Conservation (phyloP, 1,284 basidiomycete genomes). For the Porodaedalea pini region DNA sequence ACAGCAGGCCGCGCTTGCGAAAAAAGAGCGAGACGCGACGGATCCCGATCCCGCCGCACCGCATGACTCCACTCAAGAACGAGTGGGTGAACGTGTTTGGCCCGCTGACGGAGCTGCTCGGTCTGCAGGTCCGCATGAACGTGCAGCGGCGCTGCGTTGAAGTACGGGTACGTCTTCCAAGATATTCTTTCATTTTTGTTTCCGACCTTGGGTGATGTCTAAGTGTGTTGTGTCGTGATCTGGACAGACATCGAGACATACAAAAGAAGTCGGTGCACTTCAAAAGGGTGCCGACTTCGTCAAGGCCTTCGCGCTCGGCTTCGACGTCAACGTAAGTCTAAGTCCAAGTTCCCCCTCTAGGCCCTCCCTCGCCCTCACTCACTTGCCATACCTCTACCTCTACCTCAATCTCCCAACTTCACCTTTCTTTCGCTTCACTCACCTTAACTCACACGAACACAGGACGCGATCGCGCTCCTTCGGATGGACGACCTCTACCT, state of each 20-base stretch:
- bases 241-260: constrained; percentile 86
- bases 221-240: background rate
- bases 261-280: constrained; percentile 85
- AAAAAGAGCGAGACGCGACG: constrained; percentile 77
- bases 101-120: constrained; percentile 91
- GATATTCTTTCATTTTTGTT: constrained; percentile 1
- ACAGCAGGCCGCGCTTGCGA: constrained; percentile 43
- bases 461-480: constrained; percentile 95
- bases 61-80: constrained; percentile 95
- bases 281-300: constrained; percentile 99
- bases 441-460: no score
- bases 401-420: no score
- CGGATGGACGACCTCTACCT: constrained; percentile 96
- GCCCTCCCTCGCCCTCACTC: constrained; percentile 12
- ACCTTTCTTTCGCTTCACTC: no score
- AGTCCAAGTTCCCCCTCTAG: constrained; percentile 1
- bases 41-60: constrained; percentile 91
- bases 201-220: no score
- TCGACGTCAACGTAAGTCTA: constrained; percentile 79
- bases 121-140: constrained; percentile 96
- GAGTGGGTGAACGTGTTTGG: constrained; percentile 98
- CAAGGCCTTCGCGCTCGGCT: constrained; percentile 92
- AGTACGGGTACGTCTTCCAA: constrained; percentile 65
- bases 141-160: constrained; percentile 86
- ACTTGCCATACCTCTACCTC: no score